A percentile compares a stretch with the other conserved stretches of the same genome.
phyloP scores from a whole-genome alignment of 352 stramenopile genomes.

The Pythium insidiosum region DNA sequence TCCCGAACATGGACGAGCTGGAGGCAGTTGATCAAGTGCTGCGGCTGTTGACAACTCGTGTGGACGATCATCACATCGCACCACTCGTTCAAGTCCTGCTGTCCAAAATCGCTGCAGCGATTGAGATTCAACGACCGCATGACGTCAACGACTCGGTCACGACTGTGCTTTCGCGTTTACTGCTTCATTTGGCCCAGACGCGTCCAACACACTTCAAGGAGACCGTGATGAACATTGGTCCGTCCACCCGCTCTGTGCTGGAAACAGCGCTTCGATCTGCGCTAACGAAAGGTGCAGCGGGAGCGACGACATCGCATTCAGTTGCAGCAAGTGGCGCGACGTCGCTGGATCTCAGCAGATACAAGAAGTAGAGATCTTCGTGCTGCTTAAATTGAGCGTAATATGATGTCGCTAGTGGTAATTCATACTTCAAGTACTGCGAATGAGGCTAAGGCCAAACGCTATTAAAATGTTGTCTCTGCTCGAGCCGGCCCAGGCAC shows the following conservation, averaged over 20 bases:
- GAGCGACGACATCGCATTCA: neutral
- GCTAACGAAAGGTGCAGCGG: neutral
- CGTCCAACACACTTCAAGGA: constrained; percentile 13
- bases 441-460: too few relatives aligned
- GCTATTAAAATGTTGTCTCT: neutral
- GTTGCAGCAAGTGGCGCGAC: constrained; percentile 2
- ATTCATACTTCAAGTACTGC: too few relatives aligned
- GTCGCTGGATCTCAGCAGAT: constrained; percentile 18
- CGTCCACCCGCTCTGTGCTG: constrained; percentile 8
- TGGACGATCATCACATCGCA: constrained; percentile 32
- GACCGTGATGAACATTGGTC: constrained; percentile 11
- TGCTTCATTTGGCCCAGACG: constrained; percentile 18
- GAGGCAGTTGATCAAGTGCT: constrained; percentile 40
- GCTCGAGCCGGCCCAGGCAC: neutral
- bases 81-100: constrained; percentile 56
- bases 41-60: constrained; percentile 29
- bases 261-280: constrained; percentile 12
- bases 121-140: neutral
- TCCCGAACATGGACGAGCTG: constrained; percentile 19
- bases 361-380: too few relatives aligned
- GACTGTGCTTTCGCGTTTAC: constrained; percentile 1
- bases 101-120: constrained; percentile 38
- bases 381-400: too few relatives aligned
- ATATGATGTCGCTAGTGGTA: too few relatives aligned
- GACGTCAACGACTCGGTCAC: neutral